Conservation (phyloP, 176 grass and related monocot species). For the Tuctoria greenei region DNA sequence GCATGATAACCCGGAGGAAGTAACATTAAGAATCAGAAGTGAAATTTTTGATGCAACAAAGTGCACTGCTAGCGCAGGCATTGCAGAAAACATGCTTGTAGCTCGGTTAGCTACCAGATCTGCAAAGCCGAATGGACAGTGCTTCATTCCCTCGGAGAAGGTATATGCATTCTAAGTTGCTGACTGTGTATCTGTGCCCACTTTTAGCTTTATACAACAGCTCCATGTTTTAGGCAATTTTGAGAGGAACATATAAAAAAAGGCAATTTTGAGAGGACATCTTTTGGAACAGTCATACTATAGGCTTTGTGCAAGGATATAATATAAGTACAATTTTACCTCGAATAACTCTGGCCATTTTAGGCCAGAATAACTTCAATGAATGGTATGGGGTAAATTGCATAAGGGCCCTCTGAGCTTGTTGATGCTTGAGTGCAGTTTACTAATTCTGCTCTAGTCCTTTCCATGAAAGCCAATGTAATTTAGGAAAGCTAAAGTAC, state of each 20-base stretch:
- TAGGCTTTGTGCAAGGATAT: background rate
- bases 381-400: background rate
- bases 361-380: background rate
- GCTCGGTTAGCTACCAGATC: constrained; percentile 88
- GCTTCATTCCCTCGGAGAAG: constrained; percentile 76
- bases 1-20: constrained; percentile 56
- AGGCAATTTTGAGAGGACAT: constrained; percentile 14
- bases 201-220: constrained; percentile 8
- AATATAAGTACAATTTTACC: background rate
- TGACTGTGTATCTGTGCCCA: background rate
- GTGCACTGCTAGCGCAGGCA: constrained; percentile 89
- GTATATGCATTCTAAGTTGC: constrained; percentile 36
- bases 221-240: constrained; percentile 9
- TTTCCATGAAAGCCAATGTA: background rate
- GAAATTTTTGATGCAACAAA: constrained; percentile 75
- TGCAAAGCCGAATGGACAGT: constrained; percentile 92
- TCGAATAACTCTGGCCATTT: background rate
- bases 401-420: background rate
- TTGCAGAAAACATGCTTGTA: constrained; percentile 85
- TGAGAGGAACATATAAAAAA: too few species aligned
- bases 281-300: constrained; percentile 6
- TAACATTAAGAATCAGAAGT: constrained; percentile 57
- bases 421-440: background rate
- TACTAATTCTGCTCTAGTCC: background rate
- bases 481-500: constrained; percentile 1